These are phyloP conservation scores for Penicillium fimorum DNA, from an alignment of 495 filamentous ascomycete genomes.

Conservation along the genomic window DNA sequence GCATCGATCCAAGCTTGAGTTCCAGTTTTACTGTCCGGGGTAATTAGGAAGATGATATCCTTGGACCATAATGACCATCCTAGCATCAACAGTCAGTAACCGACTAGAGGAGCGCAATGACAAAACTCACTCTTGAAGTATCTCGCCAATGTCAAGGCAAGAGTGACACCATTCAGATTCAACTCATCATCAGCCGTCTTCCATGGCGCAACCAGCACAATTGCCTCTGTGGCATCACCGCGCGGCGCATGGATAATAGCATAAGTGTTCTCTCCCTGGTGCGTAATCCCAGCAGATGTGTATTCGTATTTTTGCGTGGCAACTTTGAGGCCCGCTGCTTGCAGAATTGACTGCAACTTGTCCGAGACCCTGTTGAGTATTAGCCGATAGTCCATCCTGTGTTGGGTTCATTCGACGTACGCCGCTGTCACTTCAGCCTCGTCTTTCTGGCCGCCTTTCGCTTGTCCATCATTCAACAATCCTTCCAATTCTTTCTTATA, in stretches of 20 bases:
- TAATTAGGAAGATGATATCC: conserved; percentile 90
- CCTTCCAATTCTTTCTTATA: conserved; percentile 80
- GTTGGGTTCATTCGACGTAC: conserved; percentile 28
- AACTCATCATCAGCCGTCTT: conserved; percentile 74
- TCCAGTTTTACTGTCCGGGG: conserved; percentile 83
- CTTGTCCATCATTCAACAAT: conserved; percentile 25
- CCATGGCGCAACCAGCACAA: conserved; percentile 89
- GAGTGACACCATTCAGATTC: conserved; percentile 82
- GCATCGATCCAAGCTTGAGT: conserved; percentile 97
- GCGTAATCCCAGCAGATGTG: conserved; percentile 65
- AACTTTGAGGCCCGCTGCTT: conserved; percentile 75
- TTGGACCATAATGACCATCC: conserved; percentile 98
- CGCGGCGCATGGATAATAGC: conserved; percentile 92
- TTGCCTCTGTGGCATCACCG: conserved; percentile 96
- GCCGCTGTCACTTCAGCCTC: conserved; percentile 44
- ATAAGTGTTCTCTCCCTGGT: conserved; percentile 87
- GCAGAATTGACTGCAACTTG: conserved; percentile 70
- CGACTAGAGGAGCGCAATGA: background rate
- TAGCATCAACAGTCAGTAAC: conserved; percentile 31
- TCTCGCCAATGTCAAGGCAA: conserved; percentile 80
- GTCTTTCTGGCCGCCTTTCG: conserved; percentile 15
- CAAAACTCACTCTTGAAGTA: conserved; percentile 77
- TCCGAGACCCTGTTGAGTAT: conserved; percentile 55
- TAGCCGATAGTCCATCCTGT: conserved; percentile 7
- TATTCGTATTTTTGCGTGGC: conserved; percentile 84